A percentile compares a stretch with the other conserved stretches of the same genome.
phyloP scores from a whole-genome alignment of 2,329 filamentous ascomycete species.

The Bertia moriformis region DNA sequence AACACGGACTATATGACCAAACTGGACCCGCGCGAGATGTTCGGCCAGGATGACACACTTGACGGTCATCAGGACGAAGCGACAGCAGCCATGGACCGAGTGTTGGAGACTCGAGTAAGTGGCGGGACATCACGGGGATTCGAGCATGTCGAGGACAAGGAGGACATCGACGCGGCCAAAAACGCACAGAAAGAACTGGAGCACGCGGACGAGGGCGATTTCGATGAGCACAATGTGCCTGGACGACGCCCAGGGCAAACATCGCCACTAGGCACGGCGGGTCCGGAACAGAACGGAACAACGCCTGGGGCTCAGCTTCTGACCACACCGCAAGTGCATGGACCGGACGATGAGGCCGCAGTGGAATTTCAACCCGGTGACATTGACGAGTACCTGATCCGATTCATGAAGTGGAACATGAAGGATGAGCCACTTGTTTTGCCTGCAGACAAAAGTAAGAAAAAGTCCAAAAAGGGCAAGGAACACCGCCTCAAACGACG shows the following conservation, averaged over 20 bases:
- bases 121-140: constrained; percentile 57
- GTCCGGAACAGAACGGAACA: neutral
- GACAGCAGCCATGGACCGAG: constrained; percentile 71
- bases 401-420: constrained; percentile 48
- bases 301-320: constrained; percentile 4
- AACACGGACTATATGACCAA: constrained; percentile 93
- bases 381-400: constrained; percentile 65
- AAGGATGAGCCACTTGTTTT: constrained; percentile 45
- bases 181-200: constrained; percentile 79
- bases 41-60: constrained; percentile 43
- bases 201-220: constrained; percentile 74
- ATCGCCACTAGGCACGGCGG: neutral
- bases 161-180: constrained; percentile 78
- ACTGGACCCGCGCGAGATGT: constrained; percentile 52
- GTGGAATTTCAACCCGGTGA: constrained; percentile 41
- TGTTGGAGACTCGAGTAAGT: constrained; percentile 43
- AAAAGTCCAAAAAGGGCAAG: constrained; percentile 39
- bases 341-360: constrained; percentile 37
- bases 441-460: constrained; percentile 49
- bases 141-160: constrained; percentile 79
- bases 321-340: constrained; percentile 13
- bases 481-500: constrained; percentile 20
- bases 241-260: constrained; percentile 10
- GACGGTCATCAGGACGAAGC: constrained; percentile 56
- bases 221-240: constrained; percentile 38